These are phyloP conservation scores for Fibroporia radiculosa DNA, from an alignment of 768 basidiomycete species.

Conservation along the genomic window DNA sequence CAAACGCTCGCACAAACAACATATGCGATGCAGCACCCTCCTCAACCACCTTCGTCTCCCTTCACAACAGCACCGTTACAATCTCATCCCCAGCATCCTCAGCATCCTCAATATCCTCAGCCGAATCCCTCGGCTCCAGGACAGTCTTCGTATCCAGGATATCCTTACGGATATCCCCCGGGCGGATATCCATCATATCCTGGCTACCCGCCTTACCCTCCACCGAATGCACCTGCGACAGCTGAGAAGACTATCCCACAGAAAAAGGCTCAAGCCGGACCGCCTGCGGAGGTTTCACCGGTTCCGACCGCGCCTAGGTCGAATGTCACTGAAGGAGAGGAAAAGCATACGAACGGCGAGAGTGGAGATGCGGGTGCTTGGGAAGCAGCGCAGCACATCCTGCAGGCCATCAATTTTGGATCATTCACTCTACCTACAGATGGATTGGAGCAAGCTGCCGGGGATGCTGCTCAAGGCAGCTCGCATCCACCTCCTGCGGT, in stretches of 20 bases:
- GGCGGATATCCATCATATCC: neutral
- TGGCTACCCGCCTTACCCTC: constrained; percentile 17
- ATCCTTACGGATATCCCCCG: constrained; percentile 18
- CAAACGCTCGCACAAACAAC: constrained; percentile 40
- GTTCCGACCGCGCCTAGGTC: neutral
- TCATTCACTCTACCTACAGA: constrained; percentile 29
- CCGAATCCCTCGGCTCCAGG: constrained; percentile 25
- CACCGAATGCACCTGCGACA: neutral
- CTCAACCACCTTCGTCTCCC: constrained; percentile 33
- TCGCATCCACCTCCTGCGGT: constrained; percentile 5
- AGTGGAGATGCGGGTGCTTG: constrained; percentile 47
- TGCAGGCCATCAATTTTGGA: constrained; percentile 71
- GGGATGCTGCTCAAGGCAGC: neutral
- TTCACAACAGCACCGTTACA: constrained; percentile 55
- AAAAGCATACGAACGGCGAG: neutral
- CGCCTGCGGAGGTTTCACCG: neutral
- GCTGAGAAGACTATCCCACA: neutral
- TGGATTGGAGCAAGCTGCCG: constrained; percentile 4
- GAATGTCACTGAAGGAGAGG: neutral
- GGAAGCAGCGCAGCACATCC: constrained; percentile 71
- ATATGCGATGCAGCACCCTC: constrained; percentile 17
- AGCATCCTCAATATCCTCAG: constrained; percentile 8
- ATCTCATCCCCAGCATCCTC: constrained; percentile 18
- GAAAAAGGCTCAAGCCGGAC: neutral
- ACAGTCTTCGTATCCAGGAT: constrained; percentile 28